A percentile compares a stretch with the other conserved stretches of the same genome.
Conservation (phyloP, 2,329 filamentous ascomycete species). For the Aureobasidium lini region DNA sequence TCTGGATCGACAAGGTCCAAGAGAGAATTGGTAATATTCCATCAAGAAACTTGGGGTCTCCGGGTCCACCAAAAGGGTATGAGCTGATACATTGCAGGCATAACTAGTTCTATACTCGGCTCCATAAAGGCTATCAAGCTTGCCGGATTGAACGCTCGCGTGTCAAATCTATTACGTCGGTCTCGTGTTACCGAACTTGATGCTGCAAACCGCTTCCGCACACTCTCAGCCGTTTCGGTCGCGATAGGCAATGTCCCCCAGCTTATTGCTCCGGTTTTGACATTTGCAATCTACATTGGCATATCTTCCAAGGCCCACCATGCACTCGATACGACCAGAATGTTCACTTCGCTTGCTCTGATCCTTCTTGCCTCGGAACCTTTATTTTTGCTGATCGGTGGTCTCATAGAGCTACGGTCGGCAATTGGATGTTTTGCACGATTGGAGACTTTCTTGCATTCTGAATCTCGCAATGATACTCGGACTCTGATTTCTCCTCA, state of each 20-base stretch:
- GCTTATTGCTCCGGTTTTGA: constrained; percentile 15
- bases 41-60: constrained; percentile 1
- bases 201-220: background rate
- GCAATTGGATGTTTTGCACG: constrained; percentile 36
- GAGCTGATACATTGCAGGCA: background rate
- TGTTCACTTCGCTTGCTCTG: constrained; percentile 11
- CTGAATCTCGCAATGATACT: background rate
- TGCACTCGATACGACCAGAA: constrained; percentile 1
- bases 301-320: background rate
- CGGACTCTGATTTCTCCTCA: constrained; percentile 24
- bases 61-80: background rate
- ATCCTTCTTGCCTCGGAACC: constrained; percentile 10
- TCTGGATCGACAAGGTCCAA: constrained; percentile 12
- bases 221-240: background rate
- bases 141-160: constrained; percentile 2
- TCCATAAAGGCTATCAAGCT: constrained; percentile 17
- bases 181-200: constrained; percentile 6
- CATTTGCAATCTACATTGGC: constrained; percentile 7
- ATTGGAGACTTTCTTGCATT: constrained; percentile 38
- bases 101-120: constrained; percentile 19
- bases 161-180: background rate
- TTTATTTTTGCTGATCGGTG: constrained; percentile 7
- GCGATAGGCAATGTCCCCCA: constrained; percentile 7
- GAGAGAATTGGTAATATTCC: constrained; percentile 17
- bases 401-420: background rate